Percentiles rank a stretch among this genome's conserved stretches.
phyloP scores from a whole-genome alignment of 345 rosid species.

The Lumnitzera racemosa region DNA sequence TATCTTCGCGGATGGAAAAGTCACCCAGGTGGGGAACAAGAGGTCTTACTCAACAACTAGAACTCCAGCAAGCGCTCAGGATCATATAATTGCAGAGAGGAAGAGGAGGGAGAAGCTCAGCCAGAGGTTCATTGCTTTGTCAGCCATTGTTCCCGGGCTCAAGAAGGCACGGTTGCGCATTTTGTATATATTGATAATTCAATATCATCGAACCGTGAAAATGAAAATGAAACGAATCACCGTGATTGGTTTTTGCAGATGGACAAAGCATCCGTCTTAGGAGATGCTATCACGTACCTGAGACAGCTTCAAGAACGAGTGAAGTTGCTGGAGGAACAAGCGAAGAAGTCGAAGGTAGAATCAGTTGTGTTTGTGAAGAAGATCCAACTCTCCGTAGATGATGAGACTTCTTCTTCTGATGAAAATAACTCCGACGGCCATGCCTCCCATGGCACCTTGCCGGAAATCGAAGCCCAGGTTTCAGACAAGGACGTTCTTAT shows the following conservation, averaged over 20 bases:
- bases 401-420: constrained; percentile 30
- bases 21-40: constrained; percentile 4
- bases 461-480: constrained; percentile 66
- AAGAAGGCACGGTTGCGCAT: constrained; percentile 31
- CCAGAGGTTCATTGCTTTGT: constrained; percentile 52
- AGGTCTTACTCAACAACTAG: constrained; percentile 10
- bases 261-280: constrained; percentile 68
- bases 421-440: constrained; percentile 17
- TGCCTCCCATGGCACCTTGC: constrained; percentile 19
- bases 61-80: constrained; percentile 35
- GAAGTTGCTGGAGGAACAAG: constrained; percentile 43
- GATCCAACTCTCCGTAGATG: constrained; percentile 28
- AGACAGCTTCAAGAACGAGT: constrained; percentile 66
- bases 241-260: constrained; percentile 19
- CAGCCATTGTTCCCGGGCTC: constrained; percentile 46
- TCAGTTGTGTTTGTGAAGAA: constrained; percentile 47
- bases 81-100: constrained; percentile 50
- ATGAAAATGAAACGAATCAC: no score
- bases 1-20: background rate
- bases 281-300: constrained; percentile 50
- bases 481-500: constrained; percentile 45
- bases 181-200: no score
- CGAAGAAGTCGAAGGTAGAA: constrained; percentile 37
- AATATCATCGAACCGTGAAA: no score
- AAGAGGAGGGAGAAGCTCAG: constrained; percentile 49